Evolutionary conservation across 2,329 filamentous ascomycete species (phyloP), one percentile per base, ranked within the genome.

Genomic region (Paecilomyces sp.): DNA sequence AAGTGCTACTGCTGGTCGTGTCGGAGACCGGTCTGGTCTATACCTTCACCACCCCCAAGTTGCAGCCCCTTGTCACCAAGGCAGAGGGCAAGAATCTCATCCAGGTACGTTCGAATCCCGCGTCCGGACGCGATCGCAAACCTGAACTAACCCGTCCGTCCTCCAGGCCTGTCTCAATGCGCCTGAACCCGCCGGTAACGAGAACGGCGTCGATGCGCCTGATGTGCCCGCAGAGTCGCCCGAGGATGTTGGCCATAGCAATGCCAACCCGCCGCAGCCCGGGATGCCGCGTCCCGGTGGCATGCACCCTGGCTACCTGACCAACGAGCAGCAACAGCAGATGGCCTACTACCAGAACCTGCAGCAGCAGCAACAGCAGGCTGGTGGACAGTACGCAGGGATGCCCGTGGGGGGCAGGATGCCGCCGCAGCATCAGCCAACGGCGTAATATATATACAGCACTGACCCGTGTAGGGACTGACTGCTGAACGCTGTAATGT

Each of bases 21-120:
- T 97, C 93, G 53, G 93, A 97, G 81, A 97, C 93, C 25, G 93
- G 93, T 66, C 86, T 97, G 34, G 93, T 97, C 70, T 97, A 97
- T 79, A 97, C 93, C 61, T 97, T 97, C 77, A 97, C 93, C 63
- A 99, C 94, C 15, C 94, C 94, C 22, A 99, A 99, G 82, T 87
- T 99, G 59, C 94, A 97, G 80, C 94, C 94, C 64, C 86, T 99
- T 58, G 94, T 97, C 68, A 99, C 94, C 64, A 97, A 97, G 82
- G 89, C 94, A 18, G 94, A 97, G 79, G 94, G 94, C 80, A 99
- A 99, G 85, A 99, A 99, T 76, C 82, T 99, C 66, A 97, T 99
- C 68, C 94, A 99, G 87, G 94, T 97, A 85, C 65, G 86, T 70
- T 22, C 15, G 13, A 50, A 12, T n/a, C n/a, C 47, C 24, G 22